Evolutionary conservation across 106 monocot genomes (phyloP), one percentile per base, ranked within the genome.

Genomic region (Allium sativum): DNA sequence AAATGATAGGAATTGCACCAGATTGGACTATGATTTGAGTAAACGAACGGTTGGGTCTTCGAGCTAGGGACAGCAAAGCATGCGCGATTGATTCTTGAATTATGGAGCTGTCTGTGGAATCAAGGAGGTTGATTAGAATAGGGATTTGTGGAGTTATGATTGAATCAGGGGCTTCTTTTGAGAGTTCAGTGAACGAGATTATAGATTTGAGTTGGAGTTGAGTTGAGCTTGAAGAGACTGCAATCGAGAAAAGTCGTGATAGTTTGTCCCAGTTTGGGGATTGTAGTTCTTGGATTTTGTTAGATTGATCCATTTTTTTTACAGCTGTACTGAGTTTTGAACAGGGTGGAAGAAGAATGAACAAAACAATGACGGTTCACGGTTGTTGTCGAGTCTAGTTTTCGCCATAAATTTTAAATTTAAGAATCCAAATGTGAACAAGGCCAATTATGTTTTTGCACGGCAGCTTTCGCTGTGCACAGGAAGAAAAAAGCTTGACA

Each of bases 201-300:
- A 62, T 46, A 58, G 82, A 77, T 55, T 62, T 74, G 14, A 71
- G 17, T 52, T 68, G 77, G 41, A 59, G 59, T 14, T 45, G n/a
- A 20, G 68, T 67, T 17, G 58, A 48, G 12, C 60, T 62, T 11
- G 45, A 48, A 7, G 62, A 48, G 57, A 78, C 48, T 12, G 70
- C 15, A 21, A 58, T 12, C 14, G 44, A 14, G 59, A 71, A 78
- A 1, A 52, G 6, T 44, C 18, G 67, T 45, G 53, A 50, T 19
- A 64, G 52, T 64, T 68, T 18, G 48, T 78, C 67, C 77, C 82
- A 82, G 21, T 71, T 45, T 4, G n/a, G 12, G 52, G 48, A 21
- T 51, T 65, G 21, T 14, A 15, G 31, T 65, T 52, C 42, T 48
- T 45, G 61, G 0, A 20, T 61, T n/a, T 4, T 59, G 61, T 8